Percentiles rank a stretch among this genome's conserved stretches.
Conservation (phyloP, 345 rosid genomes). For the Eucalyptus lansdowneana region DNA sequence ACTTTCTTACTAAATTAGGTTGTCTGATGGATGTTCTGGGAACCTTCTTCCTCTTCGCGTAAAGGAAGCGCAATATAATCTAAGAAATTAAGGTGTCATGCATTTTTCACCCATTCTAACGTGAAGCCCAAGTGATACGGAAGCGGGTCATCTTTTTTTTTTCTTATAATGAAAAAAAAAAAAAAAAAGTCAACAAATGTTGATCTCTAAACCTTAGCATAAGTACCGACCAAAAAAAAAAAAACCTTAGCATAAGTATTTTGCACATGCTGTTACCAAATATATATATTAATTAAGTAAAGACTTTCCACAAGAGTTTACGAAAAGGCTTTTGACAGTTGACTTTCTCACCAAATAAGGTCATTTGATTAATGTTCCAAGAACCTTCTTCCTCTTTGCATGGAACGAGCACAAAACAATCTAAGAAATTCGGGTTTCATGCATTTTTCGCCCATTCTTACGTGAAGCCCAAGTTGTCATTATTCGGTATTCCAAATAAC, state of each 20-base stretch:
- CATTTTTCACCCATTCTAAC: not conserved
- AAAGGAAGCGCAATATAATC: not conserved
- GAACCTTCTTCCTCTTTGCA: not conserved
- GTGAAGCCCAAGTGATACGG: not conserved
- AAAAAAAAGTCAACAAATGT: accelerated
- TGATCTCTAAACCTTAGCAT: not conserved
- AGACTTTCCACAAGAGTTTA: not conserved
- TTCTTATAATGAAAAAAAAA: accelerated
- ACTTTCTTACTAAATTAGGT: not conserved
- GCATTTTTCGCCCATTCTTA: not conserved
- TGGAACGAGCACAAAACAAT: not conserved
- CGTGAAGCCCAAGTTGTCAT: not conserved
- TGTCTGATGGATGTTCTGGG: not conserved
- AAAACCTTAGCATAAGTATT: not conserved
- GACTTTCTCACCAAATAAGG: not conserved
- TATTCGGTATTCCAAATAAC: not conserved
- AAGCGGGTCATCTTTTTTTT: not conserved
- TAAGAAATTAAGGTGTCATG: not conserved
- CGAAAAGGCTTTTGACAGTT: not conserved
- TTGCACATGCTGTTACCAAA: not conserved
- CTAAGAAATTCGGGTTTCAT: not conserved
- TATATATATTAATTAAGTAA: not conserved
- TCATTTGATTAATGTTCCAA: not conserved
- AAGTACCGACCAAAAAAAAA: too few relatives aligned
- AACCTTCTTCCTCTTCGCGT: not conserved